Evolutionary conservation across 306 rosid species (phyloP), one percentile per base, ranked within the genome.

Genomic region (Hippophae tibetana): DNA sequence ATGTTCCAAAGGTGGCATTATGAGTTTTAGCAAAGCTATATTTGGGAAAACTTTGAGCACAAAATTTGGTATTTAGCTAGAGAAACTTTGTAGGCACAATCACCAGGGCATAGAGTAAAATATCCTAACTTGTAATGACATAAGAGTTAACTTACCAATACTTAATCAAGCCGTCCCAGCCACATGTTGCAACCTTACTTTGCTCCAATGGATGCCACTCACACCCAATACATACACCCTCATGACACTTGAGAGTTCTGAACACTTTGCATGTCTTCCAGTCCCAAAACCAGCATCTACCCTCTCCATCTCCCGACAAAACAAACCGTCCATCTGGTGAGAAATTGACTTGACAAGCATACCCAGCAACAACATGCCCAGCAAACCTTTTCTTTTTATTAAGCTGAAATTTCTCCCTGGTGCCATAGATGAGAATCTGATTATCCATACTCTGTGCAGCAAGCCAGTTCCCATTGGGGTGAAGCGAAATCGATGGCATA

Each of bases 201-300:
- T 86, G 95, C 64, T 88, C 99, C 76, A 93, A 57, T 6, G 97
- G 99, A 75, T 93, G 99, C 99, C 99, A 88, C 67, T 73, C 84
- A 27, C 75, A 62, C 61, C 97, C 97, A 78, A 93, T 93, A 82
- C 95, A 86, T 10, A 93, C 99, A 25, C 95, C 94, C 52, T 85
- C 93, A 2, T 88, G 97, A 78, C 97, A 93, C 80, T 79, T 88
- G 47, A 93, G 86, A 67, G 95, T 93, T 77, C 95, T 84, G 72
- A 86, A 93, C 23, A 88, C 95, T 82, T 89, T 89, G 86, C 99
- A 93, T 67, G 89, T 82, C 79, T 93, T 93, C 99, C 99, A 93
- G 61, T 93, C 99, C 99, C 95, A 93, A 72, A 93, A 93, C 99
- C 99, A 93, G 76, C 99, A 93, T 73, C 78, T 76, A 49, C 99